A percentile compares a stretch with the other conserved stretches of the same genome.
These are phyloP conservation scores for Elymus sibiricus DNA, from an alignment of 176 grass and related monocot species.

Conservation along the genomic window DNA sequence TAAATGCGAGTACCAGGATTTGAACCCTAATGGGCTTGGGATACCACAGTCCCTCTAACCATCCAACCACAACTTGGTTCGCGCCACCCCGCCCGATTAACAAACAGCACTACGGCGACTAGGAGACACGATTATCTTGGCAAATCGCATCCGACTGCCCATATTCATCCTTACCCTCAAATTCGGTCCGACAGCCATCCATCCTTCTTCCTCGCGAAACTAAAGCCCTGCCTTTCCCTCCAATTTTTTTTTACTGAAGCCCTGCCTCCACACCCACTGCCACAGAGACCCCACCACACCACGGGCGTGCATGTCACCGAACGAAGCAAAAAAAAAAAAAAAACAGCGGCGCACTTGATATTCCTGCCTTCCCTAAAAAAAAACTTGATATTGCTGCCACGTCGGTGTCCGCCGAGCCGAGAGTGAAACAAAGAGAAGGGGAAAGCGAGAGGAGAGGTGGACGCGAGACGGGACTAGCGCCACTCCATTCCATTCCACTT, in stretches of 20 bases:
- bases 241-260: neutral
- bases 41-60: too few species aligned
- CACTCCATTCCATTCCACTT: slow-evolving; percentile 3
- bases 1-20: too few species aligned
- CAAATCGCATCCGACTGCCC: slow-evolving; percentile 1
- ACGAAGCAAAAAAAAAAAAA: rapidly evolving
- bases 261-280: neutral
- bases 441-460: neutral
- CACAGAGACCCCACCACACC: rapidly evolving
- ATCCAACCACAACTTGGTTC: too few species aligned
- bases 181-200: neutral
- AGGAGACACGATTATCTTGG: neutral
- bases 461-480: slow-evolving; percentile 10
- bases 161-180: neutral
- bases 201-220: neutral
- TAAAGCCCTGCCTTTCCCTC: neutral
- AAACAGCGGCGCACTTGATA: neutral
- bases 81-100: neutral
- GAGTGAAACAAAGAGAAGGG: neutral
- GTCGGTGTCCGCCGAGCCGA: neutral
- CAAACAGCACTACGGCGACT: neutral
- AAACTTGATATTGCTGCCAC: neutral
- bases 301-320: neutral
- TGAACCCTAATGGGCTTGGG: too few species aligned
- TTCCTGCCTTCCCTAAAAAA: too few species aligned